Base-by-base conservation (phyloP, 257 asterid genomes). In the Anisodus acutangulus region DNA sequence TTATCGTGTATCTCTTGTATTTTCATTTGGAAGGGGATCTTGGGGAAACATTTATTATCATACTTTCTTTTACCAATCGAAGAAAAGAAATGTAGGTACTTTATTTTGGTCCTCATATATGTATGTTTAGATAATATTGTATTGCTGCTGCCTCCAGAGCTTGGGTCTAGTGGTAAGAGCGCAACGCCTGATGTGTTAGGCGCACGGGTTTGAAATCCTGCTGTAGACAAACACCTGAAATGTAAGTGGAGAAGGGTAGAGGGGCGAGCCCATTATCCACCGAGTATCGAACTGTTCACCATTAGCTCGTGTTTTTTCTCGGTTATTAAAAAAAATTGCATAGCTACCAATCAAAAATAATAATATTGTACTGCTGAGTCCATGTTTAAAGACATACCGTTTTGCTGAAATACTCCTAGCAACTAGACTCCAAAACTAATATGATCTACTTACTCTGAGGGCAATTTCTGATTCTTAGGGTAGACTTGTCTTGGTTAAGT, bases 341-440 rank as follows among this genome's bases (percentile, higher is more conserved):
- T 67, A 8, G 11, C 76, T 67, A 37, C 74, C 74, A 37, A 67
- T 67, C 7, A 16, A 41, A 37, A 37, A 35, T 37, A 67, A 41
- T 66, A 66, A 13, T 67, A 37, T 13, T 67, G 80, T 9, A 47
- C 19, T 72, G n/a, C 59, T 19, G 41, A 47, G 11, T 68, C 59
- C 41, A 47, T 19, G 41, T 51, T 68, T 37, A 12, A 11, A 11
- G 19, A 5, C 3, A 47, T 72, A 26, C 5, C 45, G 41, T 47
- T 72, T 47, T 47, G 41, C 16, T 5, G 41, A 47, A 72, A 10
- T 10, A 19, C 59, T 71, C 45, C 39, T 45, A 45, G 58, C 57
- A n/a, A 45, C 39, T 71, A 71, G 58, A 71, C 80, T 71, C 59
- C 54, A 72, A 72, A 43, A 45, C 45, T 51, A n/a, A n/a, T 71